Percentiles rank a stretch among this genome's conserved stretches.
Evolutionary conservation across 345 rosid species (phyloP).

Genomic region (Aegle marmelos): DNA sequence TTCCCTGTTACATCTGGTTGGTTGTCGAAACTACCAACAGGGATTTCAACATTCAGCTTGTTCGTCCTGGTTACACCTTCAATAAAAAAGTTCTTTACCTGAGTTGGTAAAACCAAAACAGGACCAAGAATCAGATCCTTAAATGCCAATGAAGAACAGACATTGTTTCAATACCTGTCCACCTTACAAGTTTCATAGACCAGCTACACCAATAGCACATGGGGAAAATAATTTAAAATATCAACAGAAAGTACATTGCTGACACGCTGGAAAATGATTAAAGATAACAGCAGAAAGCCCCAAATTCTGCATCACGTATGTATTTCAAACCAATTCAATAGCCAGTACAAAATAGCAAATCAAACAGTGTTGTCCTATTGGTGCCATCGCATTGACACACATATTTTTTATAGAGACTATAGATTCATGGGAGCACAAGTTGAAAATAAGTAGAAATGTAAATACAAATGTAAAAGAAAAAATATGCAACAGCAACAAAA

Average conservation of each 20-base stretch:
- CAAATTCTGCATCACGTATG: not conserved
- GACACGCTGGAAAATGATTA: not conserved
- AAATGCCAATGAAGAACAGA: constrained; percentile 1
- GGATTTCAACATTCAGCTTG: constrained; percentile 15
- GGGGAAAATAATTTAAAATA: constrained; percentile 1
- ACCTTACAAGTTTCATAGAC: not conserved
- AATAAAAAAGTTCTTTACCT: constrained; percentile 25
- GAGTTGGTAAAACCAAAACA: constrained; percentile 14
- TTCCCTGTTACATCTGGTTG: constrained; percentile 16
- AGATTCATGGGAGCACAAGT: not conserved
- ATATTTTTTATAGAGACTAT: not conserved
- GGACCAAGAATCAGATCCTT: not conserved
- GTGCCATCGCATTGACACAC: constrained; percentile 3
- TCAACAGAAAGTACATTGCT: not conserved
- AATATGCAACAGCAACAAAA: not conserved
- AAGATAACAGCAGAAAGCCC: not conserved
- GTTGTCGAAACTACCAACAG: constrained; percentile 14
- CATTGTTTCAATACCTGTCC: not conserved
- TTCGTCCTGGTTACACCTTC: constrained; percentile 12
- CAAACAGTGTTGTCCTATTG: not conserved
- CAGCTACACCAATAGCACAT: not conserved
- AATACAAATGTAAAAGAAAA: not conserved
- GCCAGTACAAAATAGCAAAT: not conserved
- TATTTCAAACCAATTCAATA: not conserved
- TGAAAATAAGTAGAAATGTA: not conserved